These are phyloP conservation scores for Panus rudis DNA, from an alignment of 768 basidiomycete genomes.

Conservation along the genomic window DNA sequence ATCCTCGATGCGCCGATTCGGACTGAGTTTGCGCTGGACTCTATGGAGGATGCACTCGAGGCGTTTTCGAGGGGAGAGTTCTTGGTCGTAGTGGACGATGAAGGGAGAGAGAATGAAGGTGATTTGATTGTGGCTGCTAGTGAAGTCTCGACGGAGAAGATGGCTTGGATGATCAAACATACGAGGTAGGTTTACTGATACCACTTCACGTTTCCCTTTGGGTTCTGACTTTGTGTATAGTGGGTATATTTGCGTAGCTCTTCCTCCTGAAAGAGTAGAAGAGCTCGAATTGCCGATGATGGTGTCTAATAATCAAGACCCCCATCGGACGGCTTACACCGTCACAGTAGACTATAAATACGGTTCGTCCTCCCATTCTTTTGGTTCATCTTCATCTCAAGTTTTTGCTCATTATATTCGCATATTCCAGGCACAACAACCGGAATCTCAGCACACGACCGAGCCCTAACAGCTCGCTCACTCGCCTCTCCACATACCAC, in stretches of 20 bases:
- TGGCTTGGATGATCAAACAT: constrained; percentile 99
- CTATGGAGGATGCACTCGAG: constrained; percentile 70
- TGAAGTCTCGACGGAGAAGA: constrained; percentile 86
- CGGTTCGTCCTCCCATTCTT: constrained; percentile 40
- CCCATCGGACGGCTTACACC: constrained; percentile 91
- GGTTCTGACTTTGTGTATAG: constrained; percentile 33
- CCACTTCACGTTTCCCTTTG: constrained; percentile 6
- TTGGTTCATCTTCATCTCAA: background rate
- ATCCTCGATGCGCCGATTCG: constrained; percentile 18
- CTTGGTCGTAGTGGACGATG: constrained; percentile 97
- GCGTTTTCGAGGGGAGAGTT: constrained; percentile 81
- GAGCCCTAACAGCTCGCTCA: constrained; percentile 78
- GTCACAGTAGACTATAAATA: constrained; percentile 91
- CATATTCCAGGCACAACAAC: constrained; percentile 88
- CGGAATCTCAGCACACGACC: constrained; percentile 95
- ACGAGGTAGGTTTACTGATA: constrained; percentile 59
- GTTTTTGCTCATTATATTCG: background rate
- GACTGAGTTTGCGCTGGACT: constrained; percentile 60
- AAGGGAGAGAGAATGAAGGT: constrained; percentile 93
- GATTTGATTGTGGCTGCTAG: constrained; percentile 88
- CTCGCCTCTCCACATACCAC: constrained; percentile 55
- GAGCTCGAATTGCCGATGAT: constrained; percentile 87
- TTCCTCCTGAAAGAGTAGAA: constrained; percentile 69
- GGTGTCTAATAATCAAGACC: constrained; percentile 86
- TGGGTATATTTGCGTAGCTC: constrained; percentile 88